Percentiles rank a stretch among this genome's conserved stretches.
phyloP scores from a whole-genome alignment of 768 basidiomycete species.

The Tylopilus subfusipes region DNA sequence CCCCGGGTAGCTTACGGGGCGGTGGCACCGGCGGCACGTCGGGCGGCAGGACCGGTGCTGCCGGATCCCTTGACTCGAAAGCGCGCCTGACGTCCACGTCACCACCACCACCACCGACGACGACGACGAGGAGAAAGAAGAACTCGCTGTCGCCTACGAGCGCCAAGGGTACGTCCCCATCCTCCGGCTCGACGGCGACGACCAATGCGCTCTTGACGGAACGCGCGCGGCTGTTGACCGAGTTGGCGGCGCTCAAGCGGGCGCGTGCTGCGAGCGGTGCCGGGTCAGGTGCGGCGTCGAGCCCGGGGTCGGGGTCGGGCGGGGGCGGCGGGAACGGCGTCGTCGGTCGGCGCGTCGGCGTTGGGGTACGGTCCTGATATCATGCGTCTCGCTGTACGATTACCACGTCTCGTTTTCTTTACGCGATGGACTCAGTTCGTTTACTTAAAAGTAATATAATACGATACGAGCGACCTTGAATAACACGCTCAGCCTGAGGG shows the following conservation, averaged over 20 bases:
- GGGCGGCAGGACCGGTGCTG: not conserved
- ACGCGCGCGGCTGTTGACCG: conserved; percentile 51
- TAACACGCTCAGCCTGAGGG: not conserved
- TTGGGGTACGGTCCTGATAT: conserved; percentile 10
- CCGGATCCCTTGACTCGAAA: not conserved
- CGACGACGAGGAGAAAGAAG: not conserved
- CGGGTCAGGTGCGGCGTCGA: not conserved
- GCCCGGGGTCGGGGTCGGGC: not conserved
- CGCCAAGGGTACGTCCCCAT: not conserved
- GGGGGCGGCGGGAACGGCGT: not conserved
- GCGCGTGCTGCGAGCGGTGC: conserved; percentile 13
- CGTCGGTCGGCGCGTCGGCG: conserved; percentile 3
- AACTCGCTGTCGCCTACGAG: not conserved
- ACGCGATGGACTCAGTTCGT: not conserved
- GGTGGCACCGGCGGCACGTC: not conserved
- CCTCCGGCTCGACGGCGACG: conserved; percentile 33
- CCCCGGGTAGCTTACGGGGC: not conserved
- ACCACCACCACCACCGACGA: not conserved
- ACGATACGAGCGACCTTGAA: not conserved
- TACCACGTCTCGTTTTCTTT: not conserved
- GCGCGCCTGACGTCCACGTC: not conserved
- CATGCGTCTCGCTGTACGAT: not conserved
- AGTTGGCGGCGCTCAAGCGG: conserved; percentile 46
- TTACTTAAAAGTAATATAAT: too few species aligned
- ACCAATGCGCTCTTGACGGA: conserved; percentile 55